Evolutionary conservation across 179 eudicot species (phyloP), one percentile per base, ranked within the genome.

Genomic region (Beta lomatogona): DNA sequence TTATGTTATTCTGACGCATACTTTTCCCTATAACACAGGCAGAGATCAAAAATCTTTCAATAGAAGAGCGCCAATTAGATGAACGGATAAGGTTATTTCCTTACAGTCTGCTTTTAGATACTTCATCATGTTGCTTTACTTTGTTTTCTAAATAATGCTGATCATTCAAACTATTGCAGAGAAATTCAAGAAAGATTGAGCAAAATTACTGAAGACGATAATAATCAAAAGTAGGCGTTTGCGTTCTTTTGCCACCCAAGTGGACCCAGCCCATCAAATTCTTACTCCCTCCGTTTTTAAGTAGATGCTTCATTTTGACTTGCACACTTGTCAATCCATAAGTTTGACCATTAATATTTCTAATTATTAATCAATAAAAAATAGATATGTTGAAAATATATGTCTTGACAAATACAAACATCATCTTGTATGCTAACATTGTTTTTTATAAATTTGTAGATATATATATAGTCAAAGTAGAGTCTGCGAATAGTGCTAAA

Each of bases 111-210:
- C 75, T 57, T 78, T n/a, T 36, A 60, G 70, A 55, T 63, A 0
- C 36, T 59, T 57, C 54, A 7, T 61, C 22, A 7, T 76, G 59
- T 77, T 25, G 73, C 65, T 59, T 28, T 69, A 15, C 16, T 54
- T 28, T 72, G 16, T 77, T 73, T 36, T 63, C 73, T 57, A 36
- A 72, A 11, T 21, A 12, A 55, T 73, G 64, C 79, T 79, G 71
- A 84, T 74, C 75, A 76, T 83, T 76, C n/a, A 83, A 28, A 75
- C 82, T 88, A 74, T 89, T 83, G 78, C 91, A 94, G 98, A 85
- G 97, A 93, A 85, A 92, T 89, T 90, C 97, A 94, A 76, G 98
- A 93, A 86, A 91, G 92, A 80, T 85, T 94, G 83, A 91, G 90
- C 78, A 93, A 85, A 80, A 81, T 93, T 81, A 94, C 97, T 82